phyloP scores from a whole-genome alignment of 257 asterid genomes.

The Striga asiatica region DNA sequence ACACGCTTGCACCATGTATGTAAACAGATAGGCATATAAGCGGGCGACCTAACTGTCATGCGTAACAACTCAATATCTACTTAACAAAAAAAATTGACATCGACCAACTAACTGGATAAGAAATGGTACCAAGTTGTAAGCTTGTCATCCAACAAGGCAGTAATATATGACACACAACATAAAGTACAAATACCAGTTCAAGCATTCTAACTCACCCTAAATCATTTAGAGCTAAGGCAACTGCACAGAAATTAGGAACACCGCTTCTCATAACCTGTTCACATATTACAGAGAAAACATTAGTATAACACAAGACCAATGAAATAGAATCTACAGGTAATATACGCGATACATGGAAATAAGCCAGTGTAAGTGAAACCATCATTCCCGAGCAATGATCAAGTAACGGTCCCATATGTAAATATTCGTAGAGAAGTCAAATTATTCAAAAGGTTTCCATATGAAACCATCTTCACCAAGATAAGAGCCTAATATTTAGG shows the following conservation, averaged over 20 bases:
- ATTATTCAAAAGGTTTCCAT: conserved; percentile 4
- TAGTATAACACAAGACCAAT: neutral
- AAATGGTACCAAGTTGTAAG: neutral
- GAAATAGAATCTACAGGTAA: conserved; percentile 11
- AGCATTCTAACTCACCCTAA: conserved; percentile 59
- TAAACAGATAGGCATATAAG: too few relatives aligned
- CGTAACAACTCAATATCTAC: too few relatives aligned
- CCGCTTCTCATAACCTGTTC: conserved; percentile 94
- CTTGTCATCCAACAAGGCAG: neutral
- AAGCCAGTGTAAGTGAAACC: neutral
- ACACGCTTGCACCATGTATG: too few relatives aligned
- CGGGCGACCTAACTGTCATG: too few relatives aligned
- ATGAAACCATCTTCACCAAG: neutral
- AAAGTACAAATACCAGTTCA: conserved; percentile 7
- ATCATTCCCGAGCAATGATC: neutral
- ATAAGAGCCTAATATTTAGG: neutral
- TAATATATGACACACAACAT: conserved; percentile 5
- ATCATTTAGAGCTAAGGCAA: conserved; percentile 85
- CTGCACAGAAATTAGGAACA: conserved; percentile 93
- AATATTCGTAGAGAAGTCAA: neutral
- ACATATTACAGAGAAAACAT: conserved; percentile 13
- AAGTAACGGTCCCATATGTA: neutral
- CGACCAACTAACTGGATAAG: neutral
- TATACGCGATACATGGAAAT: neutral
- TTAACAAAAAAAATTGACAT: too few relatives aligned